Evolutionary conservation across 345 rosid genomes (phyloP).

Genomic region (Hevea brasiliensis): DNA sequence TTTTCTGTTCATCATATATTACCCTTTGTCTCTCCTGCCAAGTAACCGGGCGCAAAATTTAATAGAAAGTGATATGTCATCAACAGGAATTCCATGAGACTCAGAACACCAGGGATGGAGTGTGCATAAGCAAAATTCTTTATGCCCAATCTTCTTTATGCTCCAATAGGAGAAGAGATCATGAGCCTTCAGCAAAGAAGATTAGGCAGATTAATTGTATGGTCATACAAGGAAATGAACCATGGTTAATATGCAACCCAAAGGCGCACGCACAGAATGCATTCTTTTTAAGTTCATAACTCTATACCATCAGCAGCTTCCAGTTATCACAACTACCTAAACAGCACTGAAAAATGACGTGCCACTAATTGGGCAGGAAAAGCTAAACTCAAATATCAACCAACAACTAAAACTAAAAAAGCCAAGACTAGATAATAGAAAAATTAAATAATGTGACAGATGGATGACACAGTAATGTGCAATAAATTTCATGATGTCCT

Average conservation of each 20-base stretch:
- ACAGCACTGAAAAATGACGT: not conserved
- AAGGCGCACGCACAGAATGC: not conserved
- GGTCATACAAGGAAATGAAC: not conserved
- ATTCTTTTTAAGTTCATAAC: not conserved
- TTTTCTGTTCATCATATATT: slow-evolving; percentile 84
- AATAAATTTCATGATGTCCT: too few species aligned
- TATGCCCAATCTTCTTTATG: not conserved
- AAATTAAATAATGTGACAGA: not conserved
- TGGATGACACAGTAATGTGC: not conserved
- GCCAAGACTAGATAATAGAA: not conserved
- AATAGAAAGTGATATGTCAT: not conserved
- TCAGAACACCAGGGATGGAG: slow-evolving; percentile 9
- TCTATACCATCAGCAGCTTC: not conserved
- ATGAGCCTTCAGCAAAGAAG: not conserved
- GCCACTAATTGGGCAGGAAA: not conserved
- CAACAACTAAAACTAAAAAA: not conserved
- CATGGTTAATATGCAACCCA: not conserved
- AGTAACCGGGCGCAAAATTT: not conserved
- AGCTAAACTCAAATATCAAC: not conserved
- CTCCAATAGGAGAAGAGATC: too few species aligned
- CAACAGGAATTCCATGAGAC: not conserved
- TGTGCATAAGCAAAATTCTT: not conserved
- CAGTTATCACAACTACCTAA: not conserved
- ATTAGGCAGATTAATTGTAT: not conserved
- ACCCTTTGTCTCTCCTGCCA: slow-evolving; percentile 89